Evolutionary conservation across 208 protist genomes (phyloP), one percentile per base, ranked within the genome.

Genomic region (Polymyxa betae): DNA sequence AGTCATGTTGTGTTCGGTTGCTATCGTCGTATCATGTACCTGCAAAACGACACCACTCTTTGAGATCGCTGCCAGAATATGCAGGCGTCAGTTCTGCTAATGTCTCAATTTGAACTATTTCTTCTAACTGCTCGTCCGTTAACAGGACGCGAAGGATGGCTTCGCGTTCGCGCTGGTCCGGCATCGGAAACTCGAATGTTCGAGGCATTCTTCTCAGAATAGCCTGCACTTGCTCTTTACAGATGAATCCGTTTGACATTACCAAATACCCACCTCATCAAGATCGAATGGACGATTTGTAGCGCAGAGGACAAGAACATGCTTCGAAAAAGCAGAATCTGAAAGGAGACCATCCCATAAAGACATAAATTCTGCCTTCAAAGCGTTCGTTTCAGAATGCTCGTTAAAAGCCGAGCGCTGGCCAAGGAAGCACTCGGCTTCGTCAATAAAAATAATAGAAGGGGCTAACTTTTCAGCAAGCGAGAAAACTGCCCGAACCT

Each of bases 331-430:
- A 82, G 5, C 72, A 35, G 72, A 82, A 82, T 82, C 72, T 20
- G 72, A 38, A 5, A 43, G 5, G 5, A 82, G 35, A 5, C 72
- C 72, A 82, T 82, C 72, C 72, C 72, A 82, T 20, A 82, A n/a
- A 20, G 72, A 82, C 72, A 82, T 82, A n/a, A 82, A 82, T 35
- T 82, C 72, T 82, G 72, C 72, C n/a, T 82, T 82, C n/a, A 82
- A 82, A 38, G 10, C 35, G 12, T 35, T 82, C 16, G 72, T 82
- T n/a, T 82, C 72, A 12, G 72, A 82, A 43, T 35, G n/a, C 16
- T 82, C 72, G n/a, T n/a, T n/a, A 35, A 45, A 5, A 35, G 72
- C n/a, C 10, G 72, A 82, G 5, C 72, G 72, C 72, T 82, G 72
- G n/a, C 72, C 72, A 5, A 82, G n/a, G n/a, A 82, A 82, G n/a